Evolutionary conservation across 805 yeast genomes (phyloP), one percentile per base, ranked within the genome.

Genomic region (Saccharomycopsis vini): DNA sequence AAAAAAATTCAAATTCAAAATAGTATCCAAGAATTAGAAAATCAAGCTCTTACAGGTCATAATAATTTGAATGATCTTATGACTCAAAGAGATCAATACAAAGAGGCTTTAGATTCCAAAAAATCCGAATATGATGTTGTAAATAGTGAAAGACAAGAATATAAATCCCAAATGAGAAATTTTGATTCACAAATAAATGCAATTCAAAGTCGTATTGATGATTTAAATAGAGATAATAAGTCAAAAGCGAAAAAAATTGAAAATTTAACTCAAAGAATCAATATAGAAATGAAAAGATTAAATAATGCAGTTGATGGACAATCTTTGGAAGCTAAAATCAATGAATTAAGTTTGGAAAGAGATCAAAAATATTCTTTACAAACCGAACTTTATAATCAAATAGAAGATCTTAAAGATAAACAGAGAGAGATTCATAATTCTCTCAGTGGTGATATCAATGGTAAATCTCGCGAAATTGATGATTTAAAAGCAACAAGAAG

Each of bases 281-380:
- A 45, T 4, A 39, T 38, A 2, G 77, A 72, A 49, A 66, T 62
- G 49, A 52, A 54, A 28, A 59, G 66, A 50, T 58, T 73, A 13
- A 69, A 67, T 28, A 59, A 56, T 10, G 56, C 63, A 5, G 63
- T 64, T 43, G 77, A 75, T 13, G 75, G 72, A 1, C 44, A 44
- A 6, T 15, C 23, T 5, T 50, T 58, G 18, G 50, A 52, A 40
- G 53, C 44, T 13, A 46, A 53, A 16, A 50, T 64, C 21, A 12
- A 16, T 35, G 44, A 34, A 6, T 26, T 35, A 18, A 41, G 36
- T 32, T 20, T 22, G 12, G 15, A 20, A 5, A 22, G 22, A 32
- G 36, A 34, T 3, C 34, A 26, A 15, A 12, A 30, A 4, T 13
- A 5, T 4, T 13, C 37, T 3, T 32, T 24, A 32, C 36, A 40